Conservation (phyloP, 2,329 filamentous ascomycete genomes). For the Beauveria rudraprayagi region DNA sequence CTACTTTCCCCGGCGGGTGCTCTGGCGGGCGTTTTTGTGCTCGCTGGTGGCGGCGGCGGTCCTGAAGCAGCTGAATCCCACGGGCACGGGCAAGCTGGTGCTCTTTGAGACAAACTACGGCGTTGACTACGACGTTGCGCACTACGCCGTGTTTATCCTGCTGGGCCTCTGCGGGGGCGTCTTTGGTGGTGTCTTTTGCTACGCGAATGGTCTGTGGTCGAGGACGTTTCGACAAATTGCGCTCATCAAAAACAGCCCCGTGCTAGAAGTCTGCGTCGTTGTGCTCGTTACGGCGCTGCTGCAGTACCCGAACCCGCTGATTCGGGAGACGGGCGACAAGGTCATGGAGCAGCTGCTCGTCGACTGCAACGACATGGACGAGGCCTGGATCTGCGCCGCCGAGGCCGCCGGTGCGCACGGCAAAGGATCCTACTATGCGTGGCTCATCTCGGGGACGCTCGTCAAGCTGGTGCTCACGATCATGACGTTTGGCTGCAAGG, state of each 20-base stretch:
- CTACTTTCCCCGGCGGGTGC: constrained; percentile 97
- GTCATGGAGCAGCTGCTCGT: constrained; percentile 87
- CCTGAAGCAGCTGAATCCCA: constrained; percentile 86
- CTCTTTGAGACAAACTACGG: constrained; percentile 94
- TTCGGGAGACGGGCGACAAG: constrained; percentile 85
- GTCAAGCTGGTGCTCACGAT: constrained; percentile 79
- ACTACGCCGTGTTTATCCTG: constrained; percentile 77
- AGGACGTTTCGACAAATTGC: constrained; percentile 58
- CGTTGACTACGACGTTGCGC: constrained; percentile 86
- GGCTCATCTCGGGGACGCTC: constrained; percentile 73
- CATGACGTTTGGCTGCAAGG: constrained; percentile 87
- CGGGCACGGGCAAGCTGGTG: constrained; percentile 89
- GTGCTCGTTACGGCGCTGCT: constrained; percentile 76
- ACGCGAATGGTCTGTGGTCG: constrained; percentile 85
- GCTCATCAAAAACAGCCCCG: constrained; percentile 54
- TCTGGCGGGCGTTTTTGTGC: constrained; percentile 99
- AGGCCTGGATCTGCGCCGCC: constrained; percentile 89
- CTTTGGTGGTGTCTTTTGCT: constrained; percentile 92
- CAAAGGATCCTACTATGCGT: constrained; percentile 65
- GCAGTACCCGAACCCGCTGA: constrained; percentile 94
- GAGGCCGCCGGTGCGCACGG: constrained; percentile 60
- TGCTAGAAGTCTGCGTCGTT: constrained; percentile 70
- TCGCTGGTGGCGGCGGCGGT: constrained; percentile 99
- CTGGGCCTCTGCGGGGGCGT: constrained; percentile 83
- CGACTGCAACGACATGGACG: constrained; percentile 73